Base-by-base conservation (phyloP, 2,329 filamentous ascomycete species). In the Fusarium sp. region DNA sequence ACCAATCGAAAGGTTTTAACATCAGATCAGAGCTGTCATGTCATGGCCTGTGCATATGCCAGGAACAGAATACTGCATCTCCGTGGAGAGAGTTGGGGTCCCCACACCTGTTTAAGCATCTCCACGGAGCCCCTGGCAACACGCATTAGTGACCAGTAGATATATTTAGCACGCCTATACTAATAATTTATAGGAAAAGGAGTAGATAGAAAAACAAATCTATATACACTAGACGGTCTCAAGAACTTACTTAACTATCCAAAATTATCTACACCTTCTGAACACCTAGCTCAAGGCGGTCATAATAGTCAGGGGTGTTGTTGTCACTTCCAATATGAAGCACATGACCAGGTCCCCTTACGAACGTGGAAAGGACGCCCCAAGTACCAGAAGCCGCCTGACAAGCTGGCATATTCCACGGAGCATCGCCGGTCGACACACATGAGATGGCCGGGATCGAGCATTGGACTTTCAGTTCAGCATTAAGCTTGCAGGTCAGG, bases 21-120 rank as follows among this genome's bases (percentile, higher is more conserved):
- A 48, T 67, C 62, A 51, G 51, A 47, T 41, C 51, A 53, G 53
- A 41, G 40, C 33, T 46, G 50, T 67, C 62, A 67, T 33, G 54
- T n/a, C 56, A 67, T 56, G 32, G 19, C 37, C 10, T 45, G 60
- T 15, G 43, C 17, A 7, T 25, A 20, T 33, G 25, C 30, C 27
- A 61, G 57, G 57, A 25, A 46, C 57, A 59, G 7, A 20, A 6
- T 52, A 52, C n/a, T 44, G 37, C 22, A 52, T 59, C 39, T 61
- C 57, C 57, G 40, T 22, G 54, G 57, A 11, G 15, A 15, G 25
- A 17, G 41, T 13, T 30, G 13, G 6, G 15, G 30, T 62, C 51
- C 57, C 62, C 62, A 56, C 64, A 51, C 5, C 13, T 17, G 15
- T 46, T 30, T 6, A 49, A 30, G 5, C 11, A 54, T 67, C 56